phyloP scores from a whole-genome alignment of 306 rosid genomes.

The Sindora glabra region DNA sequence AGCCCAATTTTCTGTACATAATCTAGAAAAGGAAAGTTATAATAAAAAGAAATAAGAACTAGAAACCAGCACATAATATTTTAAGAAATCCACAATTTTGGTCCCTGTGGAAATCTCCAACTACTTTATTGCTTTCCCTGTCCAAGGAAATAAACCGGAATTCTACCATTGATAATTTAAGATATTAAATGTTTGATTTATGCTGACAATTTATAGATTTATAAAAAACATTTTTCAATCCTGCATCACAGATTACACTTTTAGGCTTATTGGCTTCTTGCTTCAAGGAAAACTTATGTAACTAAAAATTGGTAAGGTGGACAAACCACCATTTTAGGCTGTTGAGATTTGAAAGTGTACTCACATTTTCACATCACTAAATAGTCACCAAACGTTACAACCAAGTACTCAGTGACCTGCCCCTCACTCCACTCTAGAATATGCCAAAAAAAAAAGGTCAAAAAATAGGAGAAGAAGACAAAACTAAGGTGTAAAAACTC shows the following conservation, averaged over 20 bases:
- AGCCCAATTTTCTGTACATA: no score
- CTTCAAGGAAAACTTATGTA: conserved; percentile 6
- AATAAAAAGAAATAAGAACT: neutral
- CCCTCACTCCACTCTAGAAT: conserved; percentile 89
- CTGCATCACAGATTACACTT: neutral
- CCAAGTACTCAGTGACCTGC: conserved; percentile 86
- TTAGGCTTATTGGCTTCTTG: neutral
- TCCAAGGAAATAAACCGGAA: neutral
- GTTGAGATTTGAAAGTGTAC: conserved; percentile 14
- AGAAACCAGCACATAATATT: neutral
- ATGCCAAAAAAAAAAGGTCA: conserved; percentile 10
- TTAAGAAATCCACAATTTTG: neutral
- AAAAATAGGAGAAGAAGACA: no score
- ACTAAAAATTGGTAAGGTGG: neutral
- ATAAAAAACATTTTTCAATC: neutral
- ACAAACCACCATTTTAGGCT: conserved; percentile 6
- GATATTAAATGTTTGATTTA: no score
- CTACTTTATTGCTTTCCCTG: neutral
- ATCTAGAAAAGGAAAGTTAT: neutral
- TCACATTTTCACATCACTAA: conserved; percentile 86
- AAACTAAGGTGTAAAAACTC: no score
- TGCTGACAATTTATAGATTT: neutral
- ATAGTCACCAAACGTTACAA: conserved; percentile 92
- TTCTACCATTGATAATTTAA: no score
- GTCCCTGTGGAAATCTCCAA: neutral